Evolutionary conservation across 306 rosid species (phyloP), one percentile per base, ranked within the genome.

Genomic region (Urtica urens): DNA sequence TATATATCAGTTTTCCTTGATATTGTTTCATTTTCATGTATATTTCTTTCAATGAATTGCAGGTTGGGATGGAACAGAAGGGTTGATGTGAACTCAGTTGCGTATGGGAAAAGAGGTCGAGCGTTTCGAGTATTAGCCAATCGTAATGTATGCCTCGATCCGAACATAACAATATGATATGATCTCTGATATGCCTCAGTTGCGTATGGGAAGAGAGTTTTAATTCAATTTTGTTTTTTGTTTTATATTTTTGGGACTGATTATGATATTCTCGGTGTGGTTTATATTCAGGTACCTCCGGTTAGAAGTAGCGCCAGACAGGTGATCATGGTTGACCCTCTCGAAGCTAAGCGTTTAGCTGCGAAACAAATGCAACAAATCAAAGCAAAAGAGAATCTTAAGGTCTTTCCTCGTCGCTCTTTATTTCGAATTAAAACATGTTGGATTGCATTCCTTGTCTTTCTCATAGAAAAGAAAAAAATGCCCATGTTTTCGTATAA

Each of bases 251-350:
- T n/a, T n/a, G n/a, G n/a, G n/a, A n/a, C n/a, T n/a, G n/a, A n/a
- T n/a, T n/a, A n/a, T n/a, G n/a, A n/a, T 11, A 11, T 7, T 12
- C 10, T 20, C 20, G 53, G 11, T 35, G n/a, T 35, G 40, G 7
- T 31, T 43, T 41, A 43, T 43, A 30, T 22, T 52, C 66, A 90
- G 97, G 85, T 62, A 21, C 75, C 87, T 70, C 66, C 82, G 22
- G 70, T 68, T 23, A 79, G 54, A 68, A 35, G 56, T 37, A 80
- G 71, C 34, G 63, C 72, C 55, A 68, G 54, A 3, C 67, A 78
- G 54, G 82, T 77, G 57, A 78, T 71, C 64, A 84, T 90, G 97
- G 97, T 90, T 51, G 97, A 90, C 69, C 97, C 97, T 35, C 72
- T 75, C 38, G 97, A 84, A 63, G 97, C 97, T 67, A 90, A 84